Percentiles rank a stretch among this genome's conserved stretches.
These are phyloP conservation scores for Vitis hybrid DNA, from an alignment of 177 flowering plant genomes.

Conservation along the genomic window DNA sequence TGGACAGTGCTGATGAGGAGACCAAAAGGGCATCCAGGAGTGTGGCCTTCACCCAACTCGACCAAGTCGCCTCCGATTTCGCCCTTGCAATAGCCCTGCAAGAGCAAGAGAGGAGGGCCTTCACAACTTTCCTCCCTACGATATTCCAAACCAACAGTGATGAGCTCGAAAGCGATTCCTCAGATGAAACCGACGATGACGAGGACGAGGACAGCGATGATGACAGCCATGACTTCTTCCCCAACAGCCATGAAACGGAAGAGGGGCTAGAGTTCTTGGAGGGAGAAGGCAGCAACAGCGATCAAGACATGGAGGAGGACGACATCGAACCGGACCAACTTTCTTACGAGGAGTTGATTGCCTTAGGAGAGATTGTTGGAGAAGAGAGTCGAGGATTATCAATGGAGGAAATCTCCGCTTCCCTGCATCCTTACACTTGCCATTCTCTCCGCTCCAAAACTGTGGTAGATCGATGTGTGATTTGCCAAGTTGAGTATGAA, in stretches of 20 bases:
- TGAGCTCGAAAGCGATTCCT: too few relatives aligned
- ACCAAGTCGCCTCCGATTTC: constrained; percentile 33
- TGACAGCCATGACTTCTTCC: constrained; percentile 12
- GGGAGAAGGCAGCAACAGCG: constrained; percentile 8
- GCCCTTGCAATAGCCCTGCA: constrained; percentile 34
- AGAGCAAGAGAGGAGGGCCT: constrained; percentile 30
- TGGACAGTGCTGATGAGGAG: constrained; percentile 18
- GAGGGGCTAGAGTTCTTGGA: constrained; percentile 20
- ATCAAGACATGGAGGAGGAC: constrained; percentile 33
- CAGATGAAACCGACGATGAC: constrained; percentile 13
- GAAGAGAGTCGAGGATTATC: constrained; percentile 39
- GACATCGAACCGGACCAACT: constrained; percentile 43
- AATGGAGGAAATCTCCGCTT: constrained; percentile 21
- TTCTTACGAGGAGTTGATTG: constrained; percentile 49
- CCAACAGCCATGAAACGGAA: constrained; percentile 11
- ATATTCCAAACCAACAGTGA: too few relatives aligned
- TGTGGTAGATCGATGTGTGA: constrained; percentile 30
- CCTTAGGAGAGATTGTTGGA: constrained; percentile 47
- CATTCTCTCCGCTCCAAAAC: constrained; percentile 6
- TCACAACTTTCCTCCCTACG: not conserved
- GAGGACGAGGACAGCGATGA: constrained; percentile 12
- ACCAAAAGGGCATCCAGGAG: constrained; percentile 14
- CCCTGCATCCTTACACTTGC: constrained; percentile 13
- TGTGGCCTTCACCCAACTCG: constrained; percentile 20
- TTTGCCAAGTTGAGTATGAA: constrained; percentile 47